Base-by-base conservation (phyloP, 2,329 filamentous ascomycete species). In the Aspergillus felis region DNA sequence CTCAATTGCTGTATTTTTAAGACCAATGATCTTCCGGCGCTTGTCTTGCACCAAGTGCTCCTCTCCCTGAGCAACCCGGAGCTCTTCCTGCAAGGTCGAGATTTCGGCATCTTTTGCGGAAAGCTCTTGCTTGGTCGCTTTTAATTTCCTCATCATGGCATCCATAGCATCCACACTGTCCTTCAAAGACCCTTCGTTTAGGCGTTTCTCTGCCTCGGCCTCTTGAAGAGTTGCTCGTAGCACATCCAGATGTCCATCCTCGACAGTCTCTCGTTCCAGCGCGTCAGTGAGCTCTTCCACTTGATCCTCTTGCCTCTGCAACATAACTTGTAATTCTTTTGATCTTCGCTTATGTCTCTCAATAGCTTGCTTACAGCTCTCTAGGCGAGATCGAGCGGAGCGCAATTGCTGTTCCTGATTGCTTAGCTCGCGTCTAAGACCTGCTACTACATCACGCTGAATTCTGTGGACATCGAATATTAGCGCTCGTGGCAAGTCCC, bases 261-360 rank as follows among this genome's bases (percentile, higher is more conserved):
- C 84, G 3, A 88, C 79, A 52, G 74, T 76, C 56, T 84, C 81
- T 55, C 76, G 77, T 22, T 85, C 83, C 47, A 87, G 76, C 12
- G 82, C 87, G 58, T 89, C 81, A 60, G 91, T 86, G 42, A 95
- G 79, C 48, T 85, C 84, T 54, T 85, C 83, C 32, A 89, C 79
- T 6, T 79, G 77, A 53, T 87, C 85, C 53, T 88, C 82, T 6
- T 86, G 83, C 53, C 78, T 74, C 59, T 91, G 87, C 35, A 82
- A 70, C 2, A 81, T 75, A 42, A 84, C 73, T 57, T 82, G 81
- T 17, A 91, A 72, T n/a, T 77, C 71, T 49, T 74, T 72, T 35
- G 74, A 70, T 25, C 71, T 69, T 44, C 74, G 78, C 41, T 79
- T 77, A 63, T 88, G 82, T 27, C 78, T 76, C 14, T 71, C 69